Percentiles rank a stretch among this genome's conserved stretches.
Conservation (phyloP, 1,284 basidiomycete genomes). For the Singerocomus rubriflavus region DNA sequence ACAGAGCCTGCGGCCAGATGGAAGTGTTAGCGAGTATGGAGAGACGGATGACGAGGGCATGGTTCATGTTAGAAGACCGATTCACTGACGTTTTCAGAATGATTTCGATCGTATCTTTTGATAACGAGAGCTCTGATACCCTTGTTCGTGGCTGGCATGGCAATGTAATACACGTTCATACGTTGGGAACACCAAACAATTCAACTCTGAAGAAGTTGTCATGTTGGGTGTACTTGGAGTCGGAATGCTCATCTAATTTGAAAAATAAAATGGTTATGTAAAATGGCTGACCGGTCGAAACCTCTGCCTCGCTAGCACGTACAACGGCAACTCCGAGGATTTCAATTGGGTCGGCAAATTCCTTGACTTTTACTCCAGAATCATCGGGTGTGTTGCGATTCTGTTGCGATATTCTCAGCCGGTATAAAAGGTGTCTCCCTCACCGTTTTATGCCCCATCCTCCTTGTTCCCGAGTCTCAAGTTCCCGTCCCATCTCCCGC, state of each 20-base stretch:
- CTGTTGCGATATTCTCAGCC: conserved; percentile 26
- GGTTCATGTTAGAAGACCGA: conserved; percentile 66
- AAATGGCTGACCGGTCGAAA: neutral
- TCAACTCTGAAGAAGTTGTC: neutral
- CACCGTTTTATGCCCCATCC: neutral
- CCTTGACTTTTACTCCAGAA: neutral
- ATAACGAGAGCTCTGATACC: conserved; percentile 24
- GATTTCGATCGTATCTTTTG: conserved; percentile 3
- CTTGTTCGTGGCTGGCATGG: conserved; percentile 11
- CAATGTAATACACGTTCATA: conserved; percentile 17
- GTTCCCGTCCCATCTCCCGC: neutral
- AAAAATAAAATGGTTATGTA: too few relatives aligned
- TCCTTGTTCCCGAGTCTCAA: neutral
- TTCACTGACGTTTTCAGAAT: conserved; percentile 16
- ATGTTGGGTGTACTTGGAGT: too few relatives aligned
- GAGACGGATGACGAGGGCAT: conserved; percentile 81
- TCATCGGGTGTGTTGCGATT: neutral
- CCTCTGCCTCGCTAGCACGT: neutral
- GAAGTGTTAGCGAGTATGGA: conserved; percentile 52
- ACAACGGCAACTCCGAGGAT: conserved; percentile 17
- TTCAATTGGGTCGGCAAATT: conserved; percentile 1
- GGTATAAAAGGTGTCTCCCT: conserved; percentile 26
- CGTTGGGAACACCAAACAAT: conserved; percentile 2
- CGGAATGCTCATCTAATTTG: too few relatives aligned
- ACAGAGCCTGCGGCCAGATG: conserved; percentile 35